Conservation (phyloP, 1,284 basidiomycete species). For the Apiotrichum domesticum region DNA sequence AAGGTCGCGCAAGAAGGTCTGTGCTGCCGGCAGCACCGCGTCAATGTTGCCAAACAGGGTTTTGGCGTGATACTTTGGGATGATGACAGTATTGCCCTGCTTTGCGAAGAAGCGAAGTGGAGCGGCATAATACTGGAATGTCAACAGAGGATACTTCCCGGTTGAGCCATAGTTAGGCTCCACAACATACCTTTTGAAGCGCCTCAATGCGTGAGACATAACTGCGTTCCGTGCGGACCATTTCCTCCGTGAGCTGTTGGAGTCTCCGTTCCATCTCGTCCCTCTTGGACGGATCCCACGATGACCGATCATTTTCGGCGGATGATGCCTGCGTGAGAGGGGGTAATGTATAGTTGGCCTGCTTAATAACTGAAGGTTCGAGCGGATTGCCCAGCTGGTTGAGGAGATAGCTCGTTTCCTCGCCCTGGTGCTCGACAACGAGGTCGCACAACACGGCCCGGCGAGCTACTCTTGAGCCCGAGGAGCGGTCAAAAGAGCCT, state of each 20-base stretch:
- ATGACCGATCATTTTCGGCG: neutral
- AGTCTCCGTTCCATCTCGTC: constrained; percentile 32
- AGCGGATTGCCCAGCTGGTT: constrained; percentile 35
- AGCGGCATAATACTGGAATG: constrained; percentile 67
- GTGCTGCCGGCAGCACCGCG: constrained; percentile 76
- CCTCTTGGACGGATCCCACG: constrained; percentile 26
- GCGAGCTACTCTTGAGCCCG: constrained; percentile 25
- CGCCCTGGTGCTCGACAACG: constrained; percentile 34
- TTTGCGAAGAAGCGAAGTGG: constrained; percentile 79
- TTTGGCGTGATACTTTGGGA: constrained; percentile 84
- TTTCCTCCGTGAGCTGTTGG: constrained; percentile 36
- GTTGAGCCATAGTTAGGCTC: neutral
- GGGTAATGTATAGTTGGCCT: constrained; percentile 11
- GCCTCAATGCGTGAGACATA: constrained; percentile 40
- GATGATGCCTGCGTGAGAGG: constrained; percentile 18
- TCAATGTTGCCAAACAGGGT: constrained; percentile 91
- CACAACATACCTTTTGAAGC: constrained; percentile 34
- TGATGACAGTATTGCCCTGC: constrained; percentile 75
- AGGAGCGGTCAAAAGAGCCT: constrained; percentile 29
- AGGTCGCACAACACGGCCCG: constrained; percentile 43
- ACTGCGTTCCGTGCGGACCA: constrained; percentile 43
- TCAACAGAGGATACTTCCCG: neutral
- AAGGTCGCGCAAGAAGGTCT: constrained; percentile 76
- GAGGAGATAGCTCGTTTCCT: constrained; percentile 34
- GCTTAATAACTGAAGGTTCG: constrained; percentile 11